These are phyloP conservation scores for Scytalidium sp. DNA, from an alignment of 2,329 filamentous ascomycete genomes.

Conservation along the genomic window DNA sequence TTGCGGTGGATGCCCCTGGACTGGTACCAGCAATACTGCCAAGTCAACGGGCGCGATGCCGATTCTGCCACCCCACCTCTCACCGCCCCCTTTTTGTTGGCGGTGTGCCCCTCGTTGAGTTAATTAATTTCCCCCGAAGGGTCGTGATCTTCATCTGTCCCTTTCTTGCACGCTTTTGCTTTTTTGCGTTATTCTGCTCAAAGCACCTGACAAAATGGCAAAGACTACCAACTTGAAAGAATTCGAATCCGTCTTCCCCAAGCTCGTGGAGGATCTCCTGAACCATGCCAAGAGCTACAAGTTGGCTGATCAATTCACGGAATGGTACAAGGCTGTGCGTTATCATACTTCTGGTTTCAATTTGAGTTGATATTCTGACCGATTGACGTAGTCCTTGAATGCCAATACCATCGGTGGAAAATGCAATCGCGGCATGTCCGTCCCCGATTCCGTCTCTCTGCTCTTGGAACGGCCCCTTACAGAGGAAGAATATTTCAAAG, in stretches of 20 bases:
- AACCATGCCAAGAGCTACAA: slow-evolving; percentile 79
- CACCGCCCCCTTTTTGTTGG: neutral
- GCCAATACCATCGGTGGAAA: slow-evolving; percentile 91
- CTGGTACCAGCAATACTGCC: neutral
- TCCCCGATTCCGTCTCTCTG: slow-evolving; percentile 84
- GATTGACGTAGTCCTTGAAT: slow-evolving; percentile 63
- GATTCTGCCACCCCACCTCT: neutral
- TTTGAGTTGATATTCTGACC: slow-evolving; percentile 6
- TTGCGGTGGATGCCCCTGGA: neutral
- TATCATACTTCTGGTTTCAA: neutral
- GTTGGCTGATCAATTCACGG: slow-evolving; percentile 72
- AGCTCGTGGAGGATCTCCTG: slow-evolving; percentile 78
- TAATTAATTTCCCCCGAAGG: neutral
- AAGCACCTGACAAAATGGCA: slow-evolving; percentile 53
- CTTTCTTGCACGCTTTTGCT: too few relatives aligned
- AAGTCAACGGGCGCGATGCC: too few relatives aligned
- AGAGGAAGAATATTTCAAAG: slow-evolving; percentile 82
- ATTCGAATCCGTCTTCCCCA: slow-evolving; percentile 88
- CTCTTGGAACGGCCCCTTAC: slow-evolving; percentile 70
- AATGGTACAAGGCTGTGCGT: slow-evolving; percentile 69
- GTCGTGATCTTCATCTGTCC: too few relatives aligned
- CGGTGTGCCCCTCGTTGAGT: neutral
- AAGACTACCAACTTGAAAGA: slow-evolving; percentile 76
- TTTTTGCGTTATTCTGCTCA: too few relatives aligned
- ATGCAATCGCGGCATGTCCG: slow-evolving; percentile 98